Evolutionary conservation across 768 basidiomycete species (phyloP), one percentile per base, ranked within the genome.

Genomic region (Boletus reticulatus): DNA sequence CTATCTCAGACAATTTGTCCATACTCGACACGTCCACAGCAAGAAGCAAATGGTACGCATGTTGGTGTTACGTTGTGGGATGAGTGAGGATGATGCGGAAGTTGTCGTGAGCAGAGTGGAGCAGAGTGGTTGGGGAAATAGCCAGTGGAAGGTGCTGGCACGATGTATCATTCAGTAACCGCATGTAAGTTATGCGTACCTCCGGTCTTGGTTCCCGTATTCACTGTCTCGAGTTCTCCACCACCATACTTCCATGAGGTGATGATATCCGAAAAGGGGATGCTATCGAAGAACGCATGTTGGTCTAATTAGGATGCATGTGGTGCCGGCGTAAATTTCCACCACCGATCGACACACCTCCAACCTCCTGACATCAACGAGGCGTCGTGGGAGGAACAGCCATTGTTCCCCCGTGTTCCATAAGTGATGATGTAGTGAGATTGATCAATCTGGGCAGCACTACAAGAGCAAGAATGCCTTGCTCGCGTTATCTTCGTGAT

Each of bases 11-110:
- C 63, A 56, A 14, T 38, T 67, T 55, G 63, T 67, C 20, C 62
- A 59, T 24, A 44, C 58, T n/a, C 66, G 41, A 17, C 66, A 62
- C 36, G 27, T 56, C 12, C 57, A 67, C 19, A 56, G 52, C 55
- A 55, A 12, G 50, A 69, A 65, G 48, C 59, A 67, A 38, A 70
- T 67, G 65, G 52, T 61, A 19, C 62, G 55, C 53, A 60, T 67
- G 60, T 48, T 69, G 53, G 47, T 54, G 43, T 59, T 50, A 44
- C 62, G 67, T 47, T 64, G 67, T 57, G 67, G 67, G 29, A 60
- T 69, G 67, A 57, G 41, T 32, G 57, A 31, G 43, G 46, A 39
- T 32, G 65, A 69, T 45, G 67, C 66, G 43, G 62, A 60, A 17
- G 34, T 27, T 22, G 53, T 58, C 56, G 62, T 53, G 31, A 42